Conservation (phyloP, 2,329 filamentous ascomycete species). For the Aspergillus transmontanensis region DNA sequence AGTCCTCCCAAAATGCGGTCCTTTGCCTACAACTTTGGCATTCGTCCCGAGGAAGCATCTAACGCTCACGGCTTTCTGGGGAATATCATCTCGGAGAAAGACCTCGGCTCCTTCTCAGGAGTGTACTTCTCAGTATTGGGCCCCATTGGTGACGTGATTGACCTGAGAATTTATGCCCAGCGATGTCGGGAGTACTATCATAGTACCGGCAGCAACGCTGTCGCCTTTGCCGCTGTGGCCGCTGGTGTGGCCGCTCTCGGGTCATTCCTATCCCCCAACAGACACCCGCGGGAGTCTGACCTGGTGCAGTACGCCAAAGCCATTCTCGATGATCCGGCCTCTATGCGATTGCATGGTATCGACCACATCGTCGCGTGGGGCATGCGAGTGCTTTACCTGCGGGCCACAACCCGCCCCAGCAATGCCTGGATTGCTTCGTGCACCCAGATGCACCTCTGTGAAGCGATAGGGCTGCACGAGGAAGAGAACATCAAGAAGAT, state of each 20-base stretch:
- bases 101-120: slow-evolving; percentile 25
- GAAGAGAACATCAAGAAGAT: slow-evolving; percentile 33
- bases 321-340: slow-evolving; percentile 34
- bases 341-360: slow-evolving; percentile 28
- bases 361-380: slow-evolving; percentile 35
- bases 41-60: slow-evolving; percentile 33
- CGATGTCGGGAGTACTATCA: slow-evolving; percentile 32
- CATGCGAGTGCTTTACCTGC: slow-evolving; percentile 32
- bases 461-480: slow-evolving; percentile 30
- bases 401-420: slow-evolving; percentile 33
- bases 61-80: slow-evolving; percentile 25
- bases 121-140: slow-evolving; percentile 27
- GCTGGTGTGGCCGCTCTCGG: slow-evolving; percentile 32
- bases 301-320: slow-evolving; percentile 34
- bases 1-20: slow-evolving; percentile 29
- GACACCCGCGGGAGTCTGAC: slow-evolving; percentile 29
- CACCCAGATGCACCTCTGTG: slow-evolving; percentile 33
- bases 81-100: slow-evolving; percentile 27
- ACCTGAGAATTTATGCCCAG: slow-evolving; percentile 28
- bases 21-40: slow-evolving; percentile 36
- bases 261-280: slow-evolving; percentile 29
- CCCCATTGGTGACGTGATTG: slow-evolving; percentile 27
- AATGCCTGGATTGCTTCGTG: slow-evolving; percentile 38
- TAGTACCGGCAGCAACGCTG: slow-evolving; percentile 13
- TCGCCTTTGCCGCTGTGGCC: slow-evolving; percentile 31